Percentiles rank a stretch among this genome's conserved stretches.
Conservation (phyloP, 2,329 filamentous ascomycete species). For the Diaporthe aspalathi region DNA sequence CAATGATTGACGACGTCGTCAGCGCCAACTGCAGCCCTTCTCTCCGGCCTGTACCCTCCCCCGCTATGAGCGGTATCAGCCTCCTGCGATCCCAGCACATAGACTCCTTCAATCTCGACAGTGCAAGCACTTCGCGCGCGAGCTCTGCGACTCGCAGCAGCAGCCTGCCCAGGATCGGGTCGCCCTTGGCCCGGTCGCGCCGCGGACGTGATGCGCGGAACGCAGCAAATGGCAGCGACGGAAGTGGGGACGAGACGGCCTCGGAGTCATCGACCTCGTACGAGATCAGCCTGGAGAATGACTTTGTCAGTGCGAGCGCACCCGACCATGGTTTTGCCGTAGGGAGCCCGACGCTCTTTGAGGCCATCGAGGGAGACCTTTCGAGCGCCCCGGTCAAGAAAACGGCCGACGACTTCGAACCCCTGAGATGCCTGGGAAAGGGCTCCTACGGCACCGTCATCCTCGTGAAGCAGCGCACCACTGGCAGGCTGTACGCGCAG, state of each 20-base stretch:
- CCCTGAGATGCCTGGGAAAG: constrained; percentile 92
- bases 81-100: constrained; percentile 80
- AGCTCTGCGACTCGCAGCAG: constrained; percentile 67
- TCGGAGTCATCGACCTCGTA: constrained; percentile 83
- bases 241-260: constrained; percentile 72
- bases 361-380: constrained; percentile 65
- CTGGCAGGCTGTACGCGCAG: constrained; percentile 92
- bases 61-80: constrained; percentile 78
- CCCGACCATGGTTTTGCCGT: constrained; percentile 50
- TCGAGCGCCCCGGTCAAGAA: constrained; percentile 78
- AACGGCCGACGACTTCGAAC: constrained; percentile 89
- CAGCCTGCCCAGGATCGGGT: constrained; percentile 55
- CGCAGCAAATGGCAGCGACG: constrained; percentile 63
- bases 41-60: constrained; percentile 62
- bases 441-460: constrained; percentile 96
- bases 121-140: constrained; percentile 54
- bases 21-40: constrained; percentile 73
- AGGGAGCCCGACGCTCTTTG: constrained; percentile 46
- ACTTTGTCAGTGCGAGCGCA: constrained; percentile 80
- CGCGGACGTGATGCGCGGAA: constrained; percentile 43
- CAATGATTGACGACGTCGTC: constrained; percentile 66
- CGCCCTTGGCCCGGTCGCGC: constrained; percentile 43
- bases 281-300: constrained; percentile 84
- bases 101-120: constrained; percentile 78
- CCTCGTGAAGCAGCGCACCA: constrained; percentile 88